phyloP scores from a whole-genome alignment of 257 asterid genomes.

The Capsicum chinense region DNA sequence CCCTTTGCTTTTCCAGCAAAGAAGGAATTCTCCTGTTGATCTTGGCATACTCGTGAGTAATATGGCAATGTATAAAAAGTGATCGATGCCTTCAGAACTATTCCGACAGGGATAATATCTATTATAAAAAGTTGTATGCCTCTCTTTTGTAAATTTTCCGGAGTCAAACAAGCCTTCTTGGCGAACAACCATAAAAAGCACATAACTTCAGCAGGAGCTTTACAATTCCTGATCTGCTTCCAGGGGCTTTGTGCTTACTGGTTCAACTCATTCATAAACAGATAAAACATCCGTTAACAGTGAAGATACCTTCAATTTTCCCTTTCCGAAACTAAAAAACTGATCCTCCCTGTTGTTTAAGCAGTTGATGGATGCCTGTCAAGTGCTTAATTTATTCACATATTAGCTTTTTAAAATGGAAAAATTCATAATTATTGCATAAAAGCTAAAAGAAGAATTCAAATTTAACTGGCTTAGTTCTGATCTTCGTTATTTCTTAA shows the following conservation, averaged over 20 bases:
- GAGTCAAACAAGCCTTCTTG: background rate
- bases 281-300: background rate
- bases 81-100: background rate
- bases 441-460: conserved; percentile 20
- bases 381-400: background rate
- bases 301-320: background rate
- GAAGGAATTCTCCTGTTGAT: background rate
- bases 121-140: background rate
- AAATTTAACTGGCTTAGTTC: background rate
- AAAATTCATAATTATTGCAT: background rate
- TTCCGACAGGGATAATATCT: background rate
- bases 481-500: background rate
- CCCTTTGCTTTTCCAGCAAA: conserved; percentile 2
- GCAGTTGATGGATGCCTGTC: background rate
- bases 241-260: background rate
- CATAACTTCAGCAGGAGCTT: conserved; percentile 6
- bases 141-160: background rate
- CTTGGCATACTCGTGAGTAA: background rate
- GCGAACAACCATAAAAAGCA: conserved; percentile 2
- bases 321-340: background rate
- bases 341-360: background rate
- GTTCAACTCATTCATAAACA: background rate
- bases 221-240: conserved; percentile 22
- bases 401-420: background rate
- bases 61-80: background rate